Conservation (phyloP, 768 basidiomycete genomes). For the Auricularia sp. region DNA sequence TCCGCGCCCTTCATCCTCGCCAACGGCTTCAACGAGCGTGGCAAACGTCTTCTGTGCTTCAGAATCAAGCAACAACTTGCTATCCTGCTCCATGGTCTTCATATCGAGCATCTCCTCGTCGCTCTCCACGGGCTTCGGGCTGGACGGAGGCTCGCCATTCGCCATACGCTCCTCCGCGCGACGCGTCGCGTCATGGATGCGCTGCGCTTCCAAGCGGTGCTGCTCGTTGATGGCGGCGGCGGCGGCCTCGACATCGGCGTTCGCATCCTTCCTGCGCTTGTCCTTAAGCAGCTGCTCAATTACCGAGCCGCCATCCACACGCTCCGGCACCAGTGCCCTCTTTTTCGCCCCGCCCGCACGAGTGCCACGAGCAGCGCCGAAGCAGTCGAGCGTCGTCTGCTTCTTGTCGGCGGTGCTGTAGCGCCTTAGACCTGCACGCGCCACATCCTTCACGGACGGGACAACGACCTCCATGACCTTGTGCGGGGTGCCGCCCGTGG, state of each 20-base stretch:
- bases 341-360: not conserved
- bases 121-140: not conserved
- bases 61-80: conserved; percentile 11
- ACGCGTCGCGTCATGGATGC: not conserved
- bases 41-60: conserved; percentile 6
- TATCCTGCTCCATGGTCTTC: conserved; percentile 3
- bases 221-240: conserved; percentile 21
- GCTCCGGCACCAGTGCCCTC: not conserved
- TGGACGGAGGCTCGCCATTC: not conserved
- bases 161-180: not conserved
- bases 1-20: not conserved
- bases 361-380: not conserved
- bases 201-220: conserved; percentile 9
- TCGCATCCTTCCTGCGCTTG: conserved; percentile 20
- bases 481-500: not conserved
- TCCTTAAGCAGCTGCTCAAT: conserved; percentile 12
- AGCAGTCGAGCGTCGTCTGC: not conserved
- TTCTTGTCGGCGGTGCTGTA: not conserved
- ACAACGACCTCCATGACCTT: not conserved
- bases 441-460: not conserved
- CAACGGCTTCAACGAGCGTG: not conserved
- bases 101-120: not conserved
- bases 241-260: conserved; percentile 18
- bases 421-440: not conserved
- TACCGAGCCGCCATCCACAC: not conserved